Base-by-base conservation (phyloP, 2,329 filamentous ascomycete species). In the Penicillium sp. region DNA sequence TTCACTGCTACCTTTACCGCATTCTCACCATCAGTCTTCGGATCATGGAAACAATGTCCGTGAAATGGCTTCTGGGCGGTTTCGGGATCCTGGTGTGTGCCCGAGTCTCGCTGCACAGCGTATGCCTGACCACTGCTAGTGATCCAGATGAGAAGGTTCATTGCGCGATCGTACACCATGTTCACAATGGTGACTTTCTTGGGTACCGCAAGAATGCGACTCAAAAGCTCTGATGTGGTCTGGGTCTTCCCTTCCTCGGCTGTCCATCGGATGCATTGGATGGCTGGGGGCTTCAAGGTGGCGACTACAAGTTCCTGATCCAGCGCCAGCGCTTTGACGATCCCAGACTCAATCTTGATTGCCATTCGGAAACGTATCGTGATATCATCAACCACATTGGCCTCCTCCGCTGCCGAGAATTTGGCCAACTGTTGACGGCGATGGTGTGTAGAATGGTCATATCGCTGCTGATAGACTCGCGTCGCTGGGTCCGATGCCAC, bases 291-390 rank as follows among this genome's bases (percentile, higher is more conserved):
- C 67, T 94, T 96, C 53, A 85, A 81, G 0, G 94, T 99, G 4
- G 94, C 90, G 48, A 99, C 92, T 21, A 97, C 81, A 39, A 99
- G 79, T 72, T 97, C 94, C 52, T 96, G 90, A 61, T 97, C 94
- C 21, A 97, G 81, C 2, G 94, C 93, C 50, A 97, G 77, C 10
- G 90, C 91, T 66, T 87, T 90, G 62, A 87, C 87, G 64, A 99
- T 97, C 2, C 94, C 94, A 3, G 94, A 94, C 73, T 99, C 94
- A 16, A 99, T 91, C 70, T 96, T 95, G 68, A 99, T 97, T 13
- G 96, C 93, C 89, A 97, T 96, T 53, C 93, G 85, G 74, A 99
- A 99, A 10, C 91, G 88, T 45, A 99, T 82, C 65, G 88, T 96
- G 52, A 96, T 85, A 73, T 99, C 94, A 49, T 86, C 84, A 47